phyloP scores from a whole-genome alignment of 208 protist genomes.

The Leishmania gerbilli region DNA sequence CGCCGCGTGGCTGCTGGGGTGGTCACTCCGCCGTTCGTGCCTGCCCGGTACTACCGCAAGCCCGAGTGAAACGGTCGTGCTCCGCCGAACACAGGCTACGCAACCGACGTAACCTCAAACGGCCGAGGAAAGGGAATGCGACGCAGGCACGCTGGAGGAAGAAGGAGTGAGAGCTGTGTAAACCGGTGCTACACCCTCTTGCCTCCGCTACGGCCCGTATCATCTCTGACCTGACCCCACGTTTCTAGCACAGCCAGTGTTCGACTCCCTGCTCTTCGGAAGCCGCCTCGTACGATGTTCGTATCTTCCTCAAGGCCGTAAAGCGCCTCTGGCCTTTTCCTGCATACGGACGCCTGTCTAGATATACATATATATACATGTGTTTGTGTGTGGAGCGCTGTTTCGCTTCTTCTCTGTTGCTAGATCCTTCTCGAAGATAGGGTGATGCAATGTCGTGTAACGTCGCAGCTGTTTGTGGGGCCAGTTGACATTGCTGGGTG shows the following conservation, averaged over 20 bases:
- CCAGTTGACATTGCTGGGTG: not conserved
- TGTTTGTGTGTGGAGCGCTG: not conserved
- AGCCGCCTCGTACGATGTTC: not conserved
- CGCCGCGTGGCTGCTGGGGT: conserved; percentile 77
- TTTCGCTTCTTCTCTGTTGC: not conserved
- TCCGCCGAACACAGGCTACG: not conserved
- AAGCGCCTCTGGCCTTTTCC: not conserved
- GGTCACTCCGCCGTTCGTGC: conserved; percentile 93
- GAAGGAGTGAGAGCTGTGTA: not conserved
- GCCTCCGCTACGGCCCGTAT: not conserved
- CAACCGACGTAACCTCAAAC: not conserved
- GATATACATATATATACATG: not conserved
- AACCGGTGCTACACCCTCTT: not conserved
- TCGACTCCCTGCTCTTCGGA: not conserved
- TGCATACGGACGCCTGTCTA: not conserved
- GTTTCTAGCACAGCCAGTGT: not conserved
- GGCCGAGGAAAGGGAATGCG: not conserved
- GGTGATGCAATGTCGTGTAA: not conserved
- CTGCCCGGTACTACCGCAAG: conserved; percentile 62
- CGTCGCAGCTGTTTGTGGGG: not conserved
- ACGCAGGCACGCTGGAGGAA: not conserved
- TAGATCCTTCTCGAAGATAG: not conserved
- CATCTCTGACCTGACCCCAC: not conserved
- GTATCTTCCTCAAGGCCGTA: not conserved
- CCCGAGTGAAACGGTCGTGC: not conserved